These are phyloP conservation scores for Nadsonia fulvescens DNA, from an alignment of 805 yeast species.

Conservation along the genomic window DNA sequence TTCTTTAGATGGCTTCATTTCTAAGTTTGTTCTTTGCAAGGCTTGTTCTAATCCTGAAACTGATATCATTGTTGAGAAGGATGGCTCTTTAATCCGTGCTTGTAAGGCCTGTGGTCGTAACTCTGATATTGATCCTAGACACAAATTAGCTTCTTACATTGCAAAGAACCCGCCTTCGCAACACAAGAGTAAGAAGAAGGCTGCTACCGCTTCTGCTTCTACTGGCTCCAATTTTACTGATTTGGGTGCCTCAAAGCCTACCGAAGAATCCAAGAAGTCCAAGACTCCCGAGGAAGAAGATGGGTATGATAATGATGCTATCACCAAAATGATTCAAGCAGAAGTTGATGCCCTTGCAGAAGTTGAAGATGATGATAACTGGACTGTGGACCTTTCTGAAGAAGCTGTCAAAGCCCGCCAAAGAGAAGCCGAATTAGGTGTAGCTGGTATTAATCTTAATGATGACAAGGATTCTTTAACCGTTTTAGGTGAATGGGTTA, in stretches of 20 bases:
- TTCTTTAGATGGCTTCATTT: slow-evolving; percentile 82
- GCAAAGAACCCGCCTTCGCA: slow-evolving; percentile 64
- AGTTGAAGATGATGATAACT: slow-evolving; percentile 61
- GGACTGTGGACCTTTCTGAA: slow-evolving; percentile 95
- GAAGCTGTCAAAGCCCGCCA: slow-evolving; percentile 93
- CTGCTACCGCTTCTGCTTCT: slow-evolving; percentile 73
- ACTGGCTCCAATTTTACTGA: slow-evolving; percentile 10
- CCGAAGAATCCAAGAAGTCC: slow-evolving; percentile 19
- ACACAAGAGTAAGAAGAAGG: slow-evolving; percentile 33
- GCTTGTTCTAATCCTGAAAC: slow-evolving; percentile 97
- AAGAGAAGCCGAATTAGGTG: slow-evolving; percentile 43
- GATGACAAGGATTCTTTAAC: slow-evolving; percentile 34
- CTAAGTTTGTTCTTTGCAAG: slow-evolving; percentile 82
- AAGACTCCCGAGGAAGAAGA: slow-evolving; percentile 18
- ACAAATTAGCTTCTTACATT: slow-evolving; percentile 72
- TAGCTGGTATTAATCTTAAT: slow-evolving; percentile 26
- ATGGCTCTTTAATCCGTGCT: slow-evolving; percentile 64
- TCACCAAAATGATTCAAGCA: slow-evolving; percentile 64
- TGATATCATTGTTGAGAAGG: slow-evolving; percentile 63
- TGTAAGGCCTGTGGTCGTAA: slow-evolving; percentile 97
- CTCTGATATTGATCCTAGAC: slow-evolving; percentile 67
- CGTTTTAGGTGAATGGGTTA: slow-evolving; percentile 81
- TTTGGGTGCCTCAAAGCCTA: slow-evolving; percentile 14
- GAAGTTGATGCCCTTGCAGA: slow-evolving; percentile 58
- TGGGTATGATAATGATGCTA: slow-evolving; percentile 49